Conservation (phyloP, 2,329 filamentous ascomycete genomes). For the Pseudonectria foliicola region DNA sequence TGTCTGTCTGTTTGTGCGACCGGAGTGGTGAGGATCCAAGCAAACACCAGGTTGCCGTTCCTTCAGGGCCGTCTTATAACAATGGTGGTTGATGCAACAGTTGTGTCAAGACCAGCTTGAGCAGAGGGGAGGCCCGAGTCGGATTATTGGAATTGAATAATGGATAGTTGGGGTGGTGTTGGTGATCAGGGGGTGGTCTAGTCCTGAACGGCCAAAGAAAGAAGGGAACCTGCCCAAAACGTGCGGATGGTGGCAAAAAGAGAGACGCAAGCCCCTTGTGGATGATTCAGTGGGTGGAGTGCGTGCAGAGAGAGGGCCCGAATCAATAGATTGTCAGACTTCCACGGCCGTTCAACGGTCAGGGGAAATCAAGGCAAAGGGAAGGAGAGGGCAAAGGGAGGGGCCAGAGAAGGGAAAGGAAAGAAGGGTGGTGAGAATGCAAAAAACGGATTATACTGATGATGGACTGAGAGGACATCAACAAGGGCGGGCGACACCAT, state of each 20-base stretch:
- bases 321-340: conserved; percentile 6
- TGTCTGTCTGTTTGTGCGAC: neutral
- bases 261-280: neutral
- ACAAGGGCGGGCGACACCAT: neutral
- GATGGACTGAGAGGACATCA: neutral
- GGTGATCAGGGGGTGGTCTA: conserved; percentile 4
- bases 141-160: conserved; percentile 17
- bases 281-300: neutral
- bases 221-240: conserved; percentile 8
- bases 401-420: conserved; percentile 1
- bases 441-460: neutral
- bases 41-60: conserved; percentile 3
- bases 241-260: conserved; percentile 5
- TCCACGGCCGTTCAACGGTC: conserved; percentile 5
- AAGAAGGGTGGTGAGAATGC: conserved; percentile 11
- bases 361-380: neutral
- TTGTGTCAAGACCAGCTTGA: conserved; percentile 19
- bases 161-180: conserved; percentile 15
- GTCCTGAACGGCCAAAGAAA: neutral
- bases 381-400: conserved; percentile 1
- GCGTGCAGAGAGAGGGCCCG: neutral
- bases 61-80: too few relatives aligned
- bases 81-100: neutral
- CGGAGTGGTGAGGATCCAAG: conserved; percentile 2
- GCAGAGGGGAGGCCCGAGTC: conserved; percentile 12